Percentiles rank a stretch among this genome's conserved stretches.
Conservation (phyloP, 495 filamentous ascomycete genomes). For the Zalerion maritima region DNA sequence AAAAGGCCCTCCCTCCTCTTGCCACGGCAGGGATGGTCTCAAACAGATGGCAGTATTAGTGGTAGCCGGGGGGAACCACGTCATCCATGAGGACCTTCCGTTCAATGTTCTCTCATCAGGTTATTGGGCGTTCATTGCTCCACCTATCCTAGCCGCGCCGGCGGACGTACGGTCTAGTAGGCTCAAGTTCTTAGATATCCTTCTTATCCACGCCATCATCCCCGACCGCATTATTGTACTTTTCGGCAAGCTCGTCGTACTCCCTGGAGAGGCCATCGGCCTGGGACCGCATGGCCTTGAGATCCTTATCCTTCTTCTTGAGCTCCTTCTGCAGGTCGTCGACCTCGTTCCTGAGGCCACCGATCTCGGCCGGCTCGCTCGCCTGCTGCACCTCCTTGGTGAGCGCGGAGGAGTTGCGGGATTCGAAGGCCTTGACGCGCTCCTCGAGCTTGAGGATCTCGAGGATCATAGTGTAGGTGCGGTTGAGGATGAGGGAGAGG, state of each 20-base stretch:
- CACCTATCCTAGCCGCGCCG: too few species aligned
- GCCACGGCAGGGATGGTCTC: too few species aligned
- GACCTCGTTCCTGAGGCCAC: slow-evolving; percentile 43
- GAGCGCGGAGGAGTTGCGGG: slow-evolving; percentile 54
- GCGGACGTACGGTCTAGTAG: too few species aligned
- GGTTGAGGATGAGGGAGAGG: slow-evolving; percentile 96
- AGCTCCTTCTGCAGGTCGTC: slow-evolving; percentile 52
- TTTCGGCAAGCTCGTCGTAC: slow-evolving; percentile 72
- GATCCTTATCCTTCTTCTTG: slow-evolving; percentile 54
- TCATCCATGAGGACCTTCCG: too few species aligned
- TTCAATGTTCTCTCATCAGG: too few species aligned
- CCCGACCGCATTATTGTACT: too few species aligned
- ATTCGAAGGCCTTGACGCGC: slow-evolving; percentile 74
- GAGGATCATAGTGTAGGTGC: slow-evolving; percentile 95
- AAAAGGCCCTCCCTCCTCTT: too few species aligned
- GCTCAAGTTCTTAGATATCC: too few species aligned
- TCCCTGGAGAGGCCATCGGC: slow-evolving; percentile 58
- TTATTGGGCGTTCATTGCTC: too few species aligned
- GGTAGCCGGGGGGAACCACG: too few species aligned
- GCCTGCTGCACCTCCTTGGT: slow-evolving; percentile 57
- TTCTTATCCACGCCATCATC: too few species aligned
- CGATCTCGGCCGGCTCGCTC: slow-evolving; percentile 61
- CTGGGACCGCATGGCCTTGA: slow-evolving; percentile 77
- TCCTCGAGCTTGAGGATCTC: slow-evolving; percentile 88
- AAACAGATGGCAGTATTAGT: too few species aligned